A percentile compares a stretch with the other conserved stretches of the same genome.
These are phyloP conservation scores for Mortierella sp. DNA, from an alignment of 371 early-diverging fungal genomes.

Conservation along the genomic window DNA sequence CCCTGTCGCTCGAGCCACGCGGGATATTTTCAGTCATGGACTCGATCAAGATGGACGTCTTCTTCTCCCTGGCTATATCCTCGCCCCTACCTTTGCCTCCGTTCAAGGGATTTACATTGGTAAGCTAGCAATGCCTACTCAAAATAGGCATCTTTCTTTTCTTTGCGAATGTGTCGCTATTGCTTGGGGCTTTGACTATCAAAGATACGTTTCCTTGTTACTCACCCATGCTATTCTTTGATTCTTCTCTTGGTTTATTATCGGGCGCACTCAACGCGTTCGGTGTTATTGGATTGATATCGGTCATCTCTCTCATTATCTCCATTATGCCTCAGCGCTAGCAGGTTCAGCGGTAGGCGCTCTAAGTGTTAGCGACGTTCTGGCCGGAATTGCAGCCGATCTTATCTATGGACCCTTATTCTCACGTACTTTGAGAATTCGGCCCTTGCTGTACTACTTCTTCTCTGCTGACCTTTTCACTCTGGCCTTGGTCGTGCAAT, in stretches of 20 bases:
- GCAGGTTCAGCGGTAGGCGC: conserved; percentile 28
- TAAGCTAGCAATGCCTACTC: not conserved
- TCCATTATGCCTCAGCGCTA: conserved; percentile 12
- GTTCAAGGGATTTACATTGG: conserved; percentile 20
- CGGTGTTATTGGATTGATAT: not conserved
- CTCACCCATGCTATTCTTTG: not conserved
- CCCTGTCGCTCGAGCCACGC: not conserved
- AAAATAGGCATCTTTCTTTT: not conserved
- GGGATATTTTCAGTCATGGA: not conserved
- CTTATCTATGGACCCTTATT: conserved; percentile 20
- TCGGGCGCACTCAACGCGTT: not conserved
- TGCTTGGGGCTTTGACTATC: not conserved
- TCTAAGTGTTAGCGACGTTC: not conserved
- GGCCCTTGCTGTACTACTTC: conserved; percentile 21
- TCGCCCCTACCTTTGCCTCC: conserved; percentile 13
- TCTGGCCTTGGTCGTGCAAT: not conserved
- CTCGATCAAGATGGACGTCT: conserved; percentile 23
- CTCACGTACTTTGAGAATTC: conserved; percentile 23
- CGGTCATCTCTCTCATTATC: conserved; percentile 13
- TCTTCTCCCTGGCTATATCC: not conserved
- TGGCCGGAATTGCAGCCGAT: not conserved
- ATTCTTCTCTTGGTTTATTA: not conserved
- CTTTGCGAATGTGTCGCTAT: not conserved
- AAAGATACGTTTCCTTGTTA: not conserved
- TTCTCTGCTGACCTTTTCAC: conserved; percentile 2